A percentile compares a stretch with the other conserved stretches of the same genome.
phyloP scores from a whole-genome alignment of 2,329 filamentous ascomycete species.

The Remersonia thermophila region DNA sequence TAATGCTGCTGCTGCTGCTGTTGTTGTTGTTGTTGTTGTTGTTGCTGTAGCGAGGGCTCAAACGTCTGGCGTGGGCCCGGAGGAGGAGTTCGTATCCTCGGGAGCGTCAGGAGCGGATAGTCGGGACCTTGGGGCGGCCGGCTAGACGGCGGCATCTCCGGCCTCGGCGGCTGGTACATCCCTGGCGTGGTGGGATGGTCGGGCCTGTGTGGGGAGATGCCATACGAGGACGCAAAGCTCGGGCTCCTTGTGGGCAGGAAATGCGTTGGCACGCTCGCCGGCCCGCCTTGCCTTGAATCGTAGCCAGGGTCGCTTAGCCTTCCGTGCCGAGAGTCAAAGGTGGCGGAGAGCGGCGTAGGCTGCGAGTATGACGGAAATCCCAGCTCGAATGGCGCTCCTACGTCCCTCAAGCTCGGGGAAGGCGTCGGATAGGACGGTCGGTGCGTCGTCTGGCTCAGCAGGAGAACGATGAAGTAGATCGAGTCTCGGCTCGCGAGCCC shows the following conservation, averaged over 20 bases:
- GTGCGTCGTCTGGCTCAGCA: constrained; percentile 25
- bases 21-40: neutral
- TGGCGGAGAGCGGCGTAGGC: constrained; percentile 33
- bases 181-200: constrained; percentile 26
- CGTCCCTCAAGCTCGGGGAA: constrained; percentile 32
- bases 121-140: constrained; percentile 23
- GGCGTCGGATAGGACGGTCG: constrained; percentile 32
- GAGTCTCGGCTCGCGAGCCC: constrained; percentile 48
- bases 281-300: constrained; percentile 17
- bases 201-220: constrained; percentile 30
- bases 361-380: constrained; percentile 28
- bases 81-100: constrained; percentile 31
- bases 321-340: constrained; percentile 34
- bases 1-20: neutral
- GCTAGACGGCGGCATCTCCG: constrained; percentile 28
- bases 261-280: constrained; percentile 20
- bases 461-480: constrained; percentile 48
- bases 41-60: constrained; percentile 10
- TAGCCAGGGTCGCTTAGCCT: constrained; percentile 24
- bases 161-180: too few relatives aligned
- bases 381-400: constrained; percentile 30
- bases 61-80: constrained; percentile 9
- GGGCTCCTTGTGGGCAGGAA: constrained; percentile 29
- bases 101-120: constrained; percentile 38
- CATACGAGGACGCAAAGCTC: constrained; percentile 30